Percentiles rank a stretch among this genome's conserved stretches.
phyloP scores from a whole-genome alignment of 495 filamentous ascomycete genomes.

The Pseudevernia furfuracea region DNA sequence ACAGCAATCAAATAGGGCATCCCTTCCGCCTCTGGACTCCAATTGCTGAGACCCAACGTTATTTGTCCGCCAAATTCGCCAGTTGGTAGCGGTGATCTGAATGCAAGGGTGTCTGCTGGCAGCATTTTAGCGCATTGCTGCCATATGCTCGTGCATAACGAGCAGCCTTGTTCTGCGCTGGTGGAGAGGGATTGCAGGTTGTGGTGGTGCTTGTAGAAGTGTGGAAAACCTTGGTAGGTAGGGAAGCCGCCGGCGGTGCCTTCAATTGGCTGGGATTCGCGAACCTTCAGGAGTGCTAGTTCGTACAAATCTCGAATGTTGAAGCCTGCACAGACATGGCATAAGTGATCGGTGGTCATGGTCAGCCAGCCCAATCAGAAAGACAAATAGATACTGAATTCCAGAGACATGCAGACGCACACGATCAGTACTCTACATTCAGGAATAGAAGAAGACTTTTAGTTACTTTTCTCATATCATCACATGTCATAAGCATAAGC shows the following conservation, averaged over 20 bases:
- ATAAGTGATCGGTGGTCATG: neutral
- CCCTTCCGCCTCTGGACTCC: neutral
- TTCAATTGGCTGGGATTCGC: neutral
- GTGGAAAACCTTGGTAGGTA: neutral
- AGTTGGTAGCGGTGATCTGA: neutral
- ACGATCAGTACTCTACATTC: too few relatives aligned
- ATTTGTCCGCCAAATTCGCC: neutral
- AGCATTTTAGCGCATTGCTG: neutral
- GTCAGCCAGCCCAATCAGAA: too few relatives aligned
- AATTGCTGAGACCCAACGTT: neutral
- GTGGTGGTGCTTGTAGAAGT: neutral
- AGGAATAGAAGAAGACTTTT: too few relatives aligned
- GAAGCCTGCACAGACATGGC: neutral
- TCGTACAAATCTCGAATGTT: neutral
- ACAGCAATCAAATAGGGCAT: neutral
- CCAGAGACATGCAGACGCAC: too few relatives aligned
- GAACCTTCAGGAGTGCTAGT: neutral
- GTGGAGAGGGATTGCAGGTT: neutral
- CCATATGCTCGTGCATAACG: neutral
- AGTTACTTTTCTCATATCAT: too few relatives aligned
- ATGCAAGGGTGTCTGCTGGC: neutral
- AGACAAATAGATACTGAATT: too few relatives aligned
- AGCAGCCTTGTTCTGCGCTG: neutral
- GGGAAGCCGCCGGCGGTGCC: neutral
- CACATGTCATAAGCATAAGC: too few relatives aligned